Conservation (phyloP, 208 protist genomes). For the Acanthamoeba lenticulata region DNA sequence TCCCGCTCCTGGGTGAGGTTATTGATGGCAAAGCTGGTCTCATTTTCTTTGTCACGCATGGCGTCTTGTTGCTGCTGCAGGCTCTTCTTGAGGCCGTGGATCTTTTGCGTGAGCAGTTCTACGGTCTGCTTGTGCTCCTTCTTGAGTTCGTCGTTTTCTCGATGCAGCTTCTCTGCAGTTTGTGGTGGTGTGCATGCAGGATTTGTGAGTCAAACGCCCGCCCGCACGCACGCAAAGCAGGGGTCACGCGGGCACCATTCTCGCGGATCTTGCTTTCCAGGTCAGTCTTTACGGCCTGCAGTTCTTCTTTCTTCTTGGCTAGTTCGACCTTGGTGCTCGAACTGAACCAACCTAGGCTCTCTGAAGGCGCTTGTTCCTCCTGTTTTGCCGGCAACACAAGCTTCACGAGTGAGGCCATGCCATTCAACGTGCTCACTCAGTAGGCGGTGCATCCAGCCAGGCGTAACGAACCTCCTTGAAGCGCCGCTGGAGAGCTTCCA, state of each 20-base stretch:
- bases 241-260: neutral
- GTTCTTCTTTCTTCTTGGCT: slow-evolving; percentile 44
- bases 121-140: slow-evolving; percentile 20
- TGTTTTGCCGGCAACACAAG: neutral
- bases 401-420: neutral
- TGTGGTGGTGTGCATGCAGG: too few species aligned
- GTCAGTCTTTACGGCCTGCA: neutral
- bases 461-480: slow-evolving; percentile 31
- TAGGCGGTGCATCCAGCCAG: neutral
- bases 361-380: neutral
- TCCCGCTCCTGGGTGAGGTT: slow-evolving; percentile 18
- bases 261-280: slow-evolving; percentile 35
- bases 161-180: slow-evolving; percentile 17
- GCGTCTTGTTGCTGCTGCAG: slow-evolving; percentile 7
- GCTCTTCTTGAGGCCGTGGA: slow-evolving; percentile 19
- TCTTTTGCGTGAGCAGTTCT: slow-evolving; percentile 25
- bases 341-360: slow-evolving; percentile 36
- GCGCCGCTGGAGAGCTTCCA: slow-evolving; percentile 13
- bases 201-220: too few species aligned
- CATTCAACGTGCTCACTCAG: neutral
- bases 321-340: slow-evolving; percentile 25
- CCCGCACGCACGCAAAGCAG: too few species aligned
- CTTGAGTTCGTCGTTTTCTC: neutral
- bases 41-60: neutral
- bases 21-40: neutral